A percentile compares a stretch with the other conserved stretches of the same genome.
These are phyloP conservation scores for Oryza coarctata DNA, from an alignment of 176 grass and related monocot species.

Conservation along the genomic window DNA sequence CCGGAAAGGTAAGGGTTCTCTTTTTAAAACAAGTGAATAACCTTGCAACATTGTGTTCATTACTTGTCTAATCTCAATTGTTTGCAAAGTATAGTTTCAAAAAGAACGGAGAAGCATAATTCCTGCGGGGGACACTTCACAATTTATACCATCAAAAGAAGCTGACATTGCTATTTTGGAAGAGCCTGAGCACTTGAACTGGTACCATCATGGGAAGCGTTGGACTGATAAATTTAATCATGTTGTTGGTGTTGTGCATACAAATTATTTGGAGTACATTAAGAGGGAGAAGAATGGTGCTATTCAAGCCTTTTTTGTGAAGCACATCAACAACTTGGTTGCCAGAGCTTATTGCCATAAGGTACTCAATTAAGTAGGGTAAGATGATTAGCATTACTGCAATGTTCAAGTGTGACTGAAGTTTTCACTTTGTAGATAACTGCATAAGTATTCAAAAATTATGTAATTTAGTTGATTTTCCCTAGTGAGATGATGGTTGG, in stretches of 20 bases:
- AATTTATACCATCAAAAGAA: conserved; percentile 78
- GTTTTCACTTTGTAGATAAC: neutral
- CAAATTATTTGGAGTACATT: conserved; percentile 94
- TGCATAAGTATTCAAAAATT: neutral
- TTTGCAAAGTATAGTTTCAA: conserved; percentile 55
- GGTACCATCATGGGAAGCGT: conserved; percentile 96
- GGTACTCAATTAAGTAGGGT: conserved; percentile 39
- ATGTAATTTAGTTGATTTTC: neutral
- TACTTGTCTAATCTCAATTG: conserved; percentile 8
- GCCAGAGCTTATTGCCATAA: conserved; percentile 84
- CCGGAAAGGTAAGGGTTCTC: conserved; percentile 70
- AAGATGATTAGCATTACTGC: neutral
- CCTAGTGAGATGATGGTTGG: neutral
- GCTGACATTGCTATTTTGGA: conserved; percentile 92
- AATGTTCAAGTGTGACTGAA: neutral
- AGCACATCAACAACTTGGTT: conserved; percentile 88
- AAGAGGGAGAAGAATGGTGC: conserved; percentile 92
- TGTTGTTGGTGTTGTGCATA: conserved; percentile 91
- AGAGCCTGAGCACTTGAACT: conserved; percentile 94
- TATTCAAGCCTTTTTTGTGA: conserved; percentile 88
- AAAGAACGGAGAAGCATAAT: conserved; percentile 95
- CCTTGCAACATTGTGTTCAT: conserved; percentile 6
- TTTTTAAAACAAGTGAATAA: neutral
- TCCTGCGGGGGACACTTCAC: conserved; percentile 85
- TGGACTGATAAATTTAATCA: conserved; percentile 97